phyloP scores from a whole-genome alignment of 345 rosid species.

The Lumnitzera racemosa region DNA sequence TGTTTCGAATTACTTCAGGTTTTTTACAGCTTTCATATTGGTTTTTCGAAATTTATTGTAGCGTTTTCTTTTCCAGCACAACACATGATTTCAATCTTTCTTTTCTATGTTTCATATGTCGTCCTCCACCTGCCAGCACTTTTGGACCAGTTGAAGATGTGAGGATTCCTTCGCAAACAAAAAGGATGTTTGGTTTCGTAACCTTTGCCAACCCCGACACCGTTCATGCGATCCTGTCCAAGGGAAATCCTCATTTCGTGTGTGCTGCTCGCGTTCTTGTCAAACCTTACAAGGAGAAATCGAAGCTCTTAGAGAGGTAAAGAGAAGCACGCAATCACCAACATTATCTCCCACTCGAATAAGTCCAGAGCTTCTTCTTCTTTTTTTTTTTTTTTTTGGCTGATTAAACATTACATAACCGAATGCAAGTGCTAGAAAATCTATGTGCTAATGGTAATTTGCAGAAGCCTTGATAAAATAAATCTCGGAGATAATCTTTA shows the following conservation, averaged over 20 bases:
- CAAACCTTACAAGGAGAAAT: slow-evolving; percentile 63
- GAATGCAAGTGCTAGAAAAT: too few relatives aligned
- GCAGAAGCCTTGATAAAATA: not conserved
- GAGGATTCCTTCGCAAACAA: slow-evolving; percentile 63
- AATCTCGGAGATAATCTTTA: not conserved
- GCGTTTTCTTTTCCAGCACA: too few relatives aligned
- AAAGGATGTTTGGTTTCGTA: slow-evolving; percentile 69
- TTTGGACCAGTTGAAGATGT: slow-evolving; percentile 67
- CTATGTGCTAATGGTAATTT: too few relatives aligned
- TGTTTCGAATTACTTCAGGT: slow-evolving; percentile 58
- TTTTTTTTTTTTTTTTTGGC: too few relatives aligned
- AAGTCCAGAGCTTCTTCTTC: too few relatives aligned
- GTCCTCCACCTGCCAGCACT: slow-evolving; percentile 22
- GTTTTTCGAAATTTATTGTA: too few relatives aligned
- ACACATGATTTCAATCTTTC: too few relatives aligned
- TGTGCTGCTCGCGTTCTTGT: slow-evolving; percentile 66
- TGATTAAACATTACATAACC: too few relatives aligned
- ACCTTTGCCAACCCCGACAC: slow-evolving; percentile 52
- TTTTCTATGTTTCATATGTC: not conserved
- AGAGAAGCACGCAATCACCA: not conserved
- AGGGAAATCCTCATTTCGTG: slow-evolving; percentile 71
- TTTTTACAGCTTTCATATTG: not conserved
- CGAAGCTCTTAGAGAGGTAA: slow-evolving; percentile 54
- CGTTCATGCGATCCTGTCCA: slow-evolving; percentile 42
- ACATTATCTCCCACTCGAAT: too few relatives aligned